Conservation (phyloP, 371 early-diverging fungal genomes). For the Mucor lusitanicus region DNA sequence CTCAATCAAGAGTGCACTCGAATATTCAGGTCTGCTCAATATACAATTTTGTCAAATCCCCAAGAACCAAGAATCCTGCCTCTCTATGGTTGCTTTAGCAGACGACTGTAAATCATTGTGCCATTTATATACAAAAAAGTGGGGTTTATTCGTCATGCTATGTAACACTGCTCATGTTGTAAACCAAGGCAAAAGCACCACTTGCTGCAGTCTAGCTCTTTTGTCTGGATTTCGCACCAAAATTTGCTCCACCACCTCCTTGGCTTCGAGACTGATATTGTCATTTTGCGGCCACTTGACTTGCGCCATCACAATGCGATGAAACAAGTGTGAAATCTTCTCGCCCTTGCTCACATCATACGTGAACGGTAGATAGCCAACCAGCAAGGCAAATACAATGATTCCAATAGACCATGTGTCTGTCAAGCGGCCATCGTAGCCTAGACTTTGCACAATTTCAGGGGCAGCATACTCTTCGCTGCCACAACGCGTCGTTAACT, state of each 20-base stretch:
- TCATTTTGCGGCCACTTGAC: constrained; percentile 32
- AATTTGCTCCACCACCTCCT: constrained; percentile 31
- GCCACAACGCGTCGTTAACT: constrained; percentile 64
- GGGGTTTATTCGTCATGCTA: too few species aligned
- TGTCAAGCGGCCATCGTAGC: constrained; percentile 66
- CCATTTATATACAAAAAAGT: too few species aligned
- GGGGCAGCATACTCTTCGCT: constrained; percentile 85
- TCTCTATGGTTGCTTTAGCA: too few species aligned
- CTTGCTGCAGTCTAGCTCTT: constrained; percentile 15
- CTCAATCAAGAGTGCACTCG: too few species aligned
- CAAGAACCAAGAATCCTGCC: too few species aligned
- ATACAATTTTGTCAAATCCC: too few species aligned
- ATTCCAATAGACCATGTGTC: constrained; percentile 80
- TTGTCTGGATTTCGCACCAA: constrained; percentile 33
- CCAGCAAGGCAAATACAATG: constrained; percentile 65
- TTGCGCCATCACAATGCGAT: constrained; percentile 30
- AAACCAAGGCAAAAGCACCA: constrained; percentile 29
- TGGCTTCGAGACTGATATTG: constrained; percentile 22
- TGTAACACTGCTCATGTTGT: neutral
- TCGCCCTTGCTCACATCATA: constrained; percentile 23
- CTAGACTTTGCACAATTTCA: constrained; percentile 70
- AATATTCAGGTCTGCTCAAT: too few species aligned
- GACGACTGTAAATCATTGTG: too few species aligned
- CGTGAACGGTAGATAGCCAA: constrained; percentile 52
- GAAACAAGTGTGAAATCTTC: constrained; percentile 27